phyloP scores from a whole-genome alignment of 2,329 filamentous ascomycete species.

The Aspergillus hortae region DNA sequence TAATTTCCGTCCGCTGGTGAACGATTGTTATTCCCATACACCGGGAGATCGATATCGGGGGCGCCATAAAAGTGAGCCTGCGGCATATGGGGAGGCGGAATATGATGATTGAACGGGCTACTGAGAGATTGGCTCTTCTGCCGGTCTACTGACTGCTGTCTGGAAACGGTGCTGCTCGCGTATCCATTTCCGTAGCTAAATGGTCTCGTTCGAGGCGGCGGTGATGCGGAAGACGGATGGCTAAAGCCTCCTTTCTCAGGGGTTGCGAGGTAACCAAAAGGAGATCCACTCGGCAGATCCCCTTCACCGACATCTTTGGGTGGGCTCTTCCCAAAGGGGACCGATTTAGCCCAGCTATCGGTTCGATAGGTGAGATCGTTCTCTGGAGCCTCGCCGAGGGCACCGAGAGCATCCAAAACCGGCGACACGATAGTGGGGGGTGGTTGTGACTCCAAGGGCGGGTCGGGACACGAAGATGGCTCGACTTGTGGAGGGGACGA shows the following conservation, averaged over 20 bases:
- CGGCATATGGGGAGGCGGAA: conserved; percentile 67
- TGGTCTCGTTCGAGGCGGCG: conserved; percentile 39
- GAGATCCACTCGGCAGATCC: conserved; percentile 34
- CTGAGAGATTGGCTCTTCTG: conserved; percentile 38
- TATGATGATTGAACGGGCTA: conserved; percentile 31
- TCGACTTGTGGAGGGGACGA: conserved; percentile 26
- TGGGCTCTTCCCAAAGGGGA: conserved; percentile 45
- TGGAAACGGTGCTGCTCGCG: conserved; percentile 32
- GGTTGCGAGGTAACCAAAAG: conserved; percentile 37
- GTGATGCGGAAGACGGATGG: conserved; percentile 43
- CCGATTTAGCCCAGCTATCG: conserved; percentile 43
- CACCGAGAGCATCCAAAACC: conserved; percentile 36
- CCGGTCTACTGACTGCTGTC: conserved; percentile 35
- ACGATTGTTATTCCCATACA: conserved; percentile 23
- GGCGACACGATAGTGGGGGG: conserved; percentile 32
- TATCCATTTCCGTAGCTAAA: conserved; percentile 42
- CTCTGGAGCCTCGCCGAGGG: conserved; percentile 27
- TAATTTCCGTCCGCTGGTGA: conserved; percentile 51
- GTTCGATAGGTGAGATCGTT: conserved; percentile 36
- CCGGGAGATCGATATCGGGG: conserved; percentile 65
- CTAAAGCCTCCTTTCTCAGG: conserved; percentile 39
- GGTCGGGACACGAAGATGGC: conserved; percentile 29
- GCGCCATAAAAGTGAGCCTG: conserved; percentile 75
- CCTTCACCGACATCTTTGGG: conserved; percentile 36
- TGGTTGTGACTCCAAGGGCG: conserved; percentile 20